These are phyloP conservation scores for Penicillium sp. DNA, from an alignment of 2,329 filamentous ascomycete genomes.

Conservation along the genomic window DNA sequence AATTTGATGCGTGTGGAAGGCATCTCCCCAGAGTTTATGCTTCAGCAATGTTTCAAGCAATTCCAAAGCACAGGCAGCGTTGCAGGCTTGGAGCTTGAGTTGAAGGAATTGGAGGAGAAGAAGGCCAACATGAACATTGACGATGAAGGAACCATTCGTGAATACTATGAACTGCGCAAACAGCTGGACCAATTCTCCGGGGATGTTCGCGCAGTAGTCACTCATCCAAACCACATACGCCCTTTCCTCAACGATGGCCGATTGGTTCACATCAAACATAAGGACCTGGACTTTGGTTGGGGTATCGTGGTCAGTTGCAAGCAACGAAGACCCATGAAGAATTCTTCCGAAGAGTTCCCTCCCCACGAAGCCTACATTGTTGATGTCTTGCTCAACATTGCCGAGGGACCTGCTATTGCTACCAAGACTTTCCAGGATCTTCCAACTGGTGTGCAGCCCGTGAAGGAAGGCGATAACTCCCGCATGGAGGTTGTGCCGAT, in stretches of 20 bases:
- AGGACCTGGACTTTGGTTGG: constrained; percentile 86
- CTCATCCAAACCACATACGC: constrained; percentile 82
- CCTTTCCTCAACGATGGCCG: constrained; percentile 87
- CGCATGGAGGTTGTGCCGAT: constrained; percentile 84
- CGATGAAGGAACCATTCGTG: constrained; percentile 85
- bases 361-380: constrained; percentile 79
- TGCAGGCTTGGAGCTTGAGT: constrained; percentile 76
- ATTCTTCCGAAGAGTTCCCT: constrained; percentile 64
- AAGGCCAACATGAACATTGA: constrained; percentile 73
- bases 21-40: constrained; percentile 98
- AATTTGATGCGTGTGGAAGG: constrained; percentile 97
- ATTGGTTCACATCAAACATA: constrained; percentile 80
- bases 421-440: constrained; percentile 65
- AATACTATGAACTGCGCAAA: constrained; percentile 88
- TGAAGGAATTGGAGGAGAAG: constrained; percentile 75
- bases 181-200: constrained; percentile 80
- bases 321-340: constrained; percentile 65
- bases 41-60: constrained; percentile 97
- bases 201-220: constrained; percentile 89
- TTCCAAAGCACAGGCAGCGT: constrained; percentile 95
- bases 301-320: constrained; percentile 79
- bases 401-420: constrained; percentile 52
- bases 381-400: constrained; percentile 73
- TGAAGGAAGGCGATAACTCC: constrained; percentile 62
- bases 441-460: constrained; percentile 62